Evolutionary conservation across 75 land plant genomes (phyloP), one percentile per base, ranked within the genome.

Genomic region (Pinus albicaulis): DNA sequence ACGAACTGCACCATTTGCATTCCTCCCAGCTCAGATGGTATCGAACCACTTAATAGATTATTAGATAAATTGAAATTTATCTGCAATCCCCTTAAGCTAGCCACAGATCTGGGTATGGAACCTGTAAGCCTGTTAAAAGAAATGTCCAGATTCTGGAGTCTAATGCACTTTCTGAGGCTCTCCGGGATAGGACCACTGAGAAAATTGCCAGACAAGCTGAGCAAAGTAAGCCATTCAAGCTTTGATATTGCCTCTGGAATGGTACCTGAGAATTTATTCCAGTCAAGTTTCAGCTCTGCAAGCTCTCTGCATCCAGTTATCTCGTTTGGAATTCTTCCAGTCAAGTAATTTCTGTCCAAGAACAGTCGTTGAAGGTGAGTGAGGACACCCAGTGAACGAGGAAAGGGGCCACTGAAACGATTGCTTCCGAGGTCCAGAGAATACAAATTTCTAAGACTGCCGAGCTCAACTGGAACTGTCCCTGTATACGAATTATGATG

Each of bases 111-210:
- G 20, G 92, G 93, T 62, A 93, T 93, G 3, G 79, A 59, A 3
- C 96, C 92, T 31, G 74, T 73, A 16, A 94, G 78, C 52, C 25
- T 76, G 76, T 94, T 94, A 55, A 71, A 48, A 4, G 92, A 90
- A 48, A 94, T 75, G 64, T 88, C 88, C 71, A 94, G 73, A 11
- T 55, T 56, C 56, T 56, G 20, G 20, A 90, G 80, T 58, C 79
- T 34, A 3, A 14, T 44, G 12, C 87, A 81, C 23, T 53, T 22
- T 13, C 56, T 82, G 79, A 94, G 71, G 60, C 80, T 66, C 13
- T 22, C 64, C 16, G 98, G 93, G 23, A 94, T 80, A 20, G 84
- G 81, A 19, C 98, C 95, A 68, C 87, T 80, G 31, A 95, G 80
- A 74, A 25, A 11, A 81, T 95, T 95, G 31, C 80, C 85, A 63